Evolutionary conservation across 305 asterid species (phyloP), one percentile per base, ranked within the genome.

Genomic region (Solanum chacoense): DNA sequence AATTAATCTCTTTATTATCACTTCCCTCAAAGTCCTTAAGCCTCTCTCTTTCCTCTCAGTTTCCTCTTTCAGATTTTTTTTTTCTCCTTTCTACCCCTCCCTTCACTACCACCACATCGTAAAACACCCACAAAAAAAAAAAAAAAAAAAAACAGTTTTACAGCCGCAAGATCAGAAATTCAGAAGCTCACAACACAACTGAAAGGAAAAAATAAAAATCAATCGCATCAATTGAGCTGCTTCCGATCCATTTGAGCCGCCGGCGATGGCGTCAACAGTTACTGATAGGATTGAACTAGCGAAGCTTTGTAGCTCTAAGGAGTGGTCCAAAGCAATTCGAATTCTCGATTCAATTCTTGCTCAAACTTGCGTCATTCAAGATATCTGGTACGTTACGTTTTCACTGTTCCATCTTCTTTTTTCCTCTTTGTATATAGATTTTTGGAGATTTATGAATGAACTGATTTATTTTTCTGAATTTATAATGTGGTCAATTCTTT

Each of bases 261-360:
- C 89, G 45, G 91, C 91, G 91, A 95, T 96, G 99, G 93, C 93
- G 88, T 79, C 98, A 90, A 92, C 93, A 80, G 92, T 91, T 91
- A 91, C 94, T 75, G 95, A 95, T 91, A 93, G 99, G 84, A 91
- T 94, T 85, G 94, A 97, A 92, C 96, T 97, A 74, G 98, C 96
- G 85, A 95, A 93, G 95, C 97, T 94, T 36, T 97, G 99, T 92
- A 88, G 94, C 93, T 90, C 98, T 45, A 95, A 93, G 93, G 99
- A 97, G 89, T 97, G 99, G 99, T 97, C 99, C 69, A 97, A 96
- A 93, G 99, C 99, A 26, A 97, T 97, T 81, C 99, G 98, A 65
- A 89, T 95, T 90, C 98, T 96, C 92, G 99, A 97, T 94, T 93
- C 96, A 59, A 94, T 97, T 87, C 92, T 97, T 26, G 90, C 98